These are phyloP conservation scores for Jamesozyma gamospora DNA, from an alignment of 805 yeast genomes.

Conservation along the genomic window DNA sequence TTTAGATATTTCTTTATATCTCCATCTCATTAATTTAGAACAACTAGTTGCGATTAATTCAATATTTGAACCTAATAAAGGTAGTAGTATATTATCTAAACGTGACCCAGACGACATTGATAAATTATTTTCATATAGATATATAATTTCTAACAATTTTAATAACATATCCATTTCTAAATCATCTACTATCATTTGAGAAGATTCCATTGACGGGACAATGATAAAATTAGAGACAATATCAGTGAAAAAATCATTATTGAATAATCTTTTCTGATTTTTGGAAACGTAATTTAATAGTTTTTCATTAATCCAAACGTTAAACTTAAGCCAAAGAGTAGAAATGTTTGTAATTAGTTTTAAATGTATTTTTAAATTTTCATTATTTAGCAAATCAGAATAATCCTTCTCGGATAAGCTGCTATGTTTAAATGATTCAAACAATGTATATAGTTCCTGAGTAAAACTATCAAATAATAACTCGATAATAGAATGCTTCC, in stretches of 20 bases:
- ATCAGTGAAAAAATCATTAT: constrained; percentile 2
- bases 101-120: background rate
- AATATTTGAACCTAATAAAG: constrained; percentile 13
- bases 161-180: constrained; percentile 18
- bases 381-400: constrained; percentile 2
- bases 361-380: constrained; percentile 3
- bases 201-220: background rate
- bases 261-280: constrained; percentile 9
- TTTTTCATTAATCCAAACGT: constrained; percentile 7
- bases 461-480: constrained; percentile 3
- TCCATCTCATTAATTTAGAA: constrained; percentile 41
- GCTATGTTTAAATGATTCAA: background rate
- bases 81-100: constrained; percentile 12
- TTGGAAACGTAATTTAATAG: constrained; percentile 4
- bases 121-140: constrained; percentile 19
- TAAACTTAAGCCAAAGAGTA: constrained; percentile 6
- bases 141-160: constrained; percentile 32
- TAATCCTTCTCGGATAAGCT: background rate
- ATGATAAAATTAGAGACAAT: constrained; percentile 4
- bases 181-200: constrained; percentile 1
- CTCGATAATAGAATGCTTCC: background rate
- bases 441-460: background rate
- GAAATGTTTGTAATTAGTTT: constrained; percentile 7
- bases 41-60: constrained; percentile 11
- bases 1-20: constrained; percentile 30